Base-by-base conservation (phyloP, 495 filamentous ascomycete genomes). In the Chaetomium fimeti region DNA sequence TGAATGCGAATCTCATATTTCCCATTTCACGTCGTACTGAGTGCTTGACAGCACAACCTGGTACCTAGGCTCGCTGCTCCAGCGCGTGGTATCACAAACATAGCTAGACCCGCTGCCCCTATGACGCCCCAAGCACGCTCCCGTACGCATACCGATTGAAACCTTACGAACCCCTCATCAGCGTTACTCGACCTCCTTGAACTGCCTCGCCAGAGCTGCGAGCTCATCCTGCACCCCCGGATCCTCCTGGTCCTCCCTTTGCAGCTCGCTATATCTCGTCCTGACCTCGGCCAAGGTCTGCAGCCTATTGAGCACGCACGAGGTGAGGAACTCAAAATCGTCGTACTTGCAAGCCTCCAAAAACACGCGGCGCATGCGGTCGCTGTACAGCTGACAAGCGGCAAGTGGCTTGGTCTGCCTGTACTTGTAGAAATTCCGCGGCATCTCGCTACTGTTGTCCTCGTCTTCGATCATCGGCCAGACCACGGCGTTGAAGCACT, bases 321-420 rank as follows among this genome's bases (percentile, higher is more conserved):
- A 65, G 63, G 85, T 81, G 56, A 90, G 71, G 60, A 77, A 81
- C 9, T 71, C 68, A 43, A 85, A 75, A 67, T 92, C 89, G 51
- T 84, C 78, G 20, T 81, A 80, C 61, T 77, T 66, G 55, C 87
- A 82, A 3, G 88, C 87, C 22, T 83, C 78, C 20, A 72, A 68
- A 71, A 91, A 91, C 11, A 87, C 79, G 1, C 79, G 75, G 47
- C 89, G 81, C 87, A 92, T 92, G n/a, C 86, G 83, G 12, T 81
- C 75, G n/a, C 87, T 89, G 65, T 90, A 92, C 8, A 93, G 76
- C 74, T 91, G 88, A 68, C 91, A 94, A 22, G 81, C 82, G 0
- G 82, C 85, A 42, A 84, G 76, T 5, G 81, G 76, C 24, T 73
- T 74, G 5, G 71, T 72, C 60, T 82, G 76, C 29, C 79, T 77